These are phyloP conservation scores for Paramecium octaurelia DNA, from an alignment of 73 alveolate species.

Conservation along the genomic window DNA sequence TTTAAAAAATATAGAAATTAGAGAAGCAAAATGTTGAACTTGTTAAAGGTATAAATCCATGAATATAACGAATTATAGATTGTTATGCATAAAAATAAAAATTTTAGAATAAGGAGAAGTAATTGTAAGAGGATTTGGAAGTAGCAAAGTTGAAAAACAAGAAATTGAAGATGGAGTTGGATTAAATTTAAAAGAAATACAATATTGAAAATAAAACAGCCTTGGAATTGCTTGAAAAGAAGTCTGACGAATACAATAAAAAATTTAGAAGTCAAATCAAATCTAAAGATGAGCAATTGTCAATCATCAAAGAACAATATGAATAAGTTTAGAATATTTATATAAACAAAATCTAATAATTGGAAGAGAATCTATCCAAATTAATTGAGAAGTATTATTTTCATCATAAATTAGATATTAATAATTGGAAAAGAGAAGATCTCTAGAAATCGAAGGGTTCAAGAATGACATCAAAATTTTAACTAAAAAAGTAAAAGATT, in stretches of 20 bases:
- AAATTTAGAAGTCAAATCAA: constrained; percentile 27
- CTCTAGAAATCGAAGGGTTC: constrained; percentile 29
- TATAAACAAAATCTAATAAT: background rate
- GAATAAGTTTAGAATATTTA: constrained; percentile 26
- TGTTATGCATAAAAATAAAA: background rate
- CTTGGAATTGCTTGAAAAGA: background rate
- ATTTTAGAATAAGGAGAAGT: background rate
- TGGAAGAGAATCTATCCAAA: constrained; percentile 25
- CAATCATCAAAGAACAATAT: constrained; percentile 28
- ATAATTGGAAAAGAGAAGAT: constrained; percentile 27
- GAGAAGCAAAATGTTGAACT: constrained; percentile 42
- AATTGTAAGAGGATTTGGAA: constrained; percentile 14
- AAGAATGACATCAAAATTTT: constrained; percentile 7
- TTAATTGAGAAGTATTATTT: background rate
- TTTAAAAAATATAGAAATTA: background rate
- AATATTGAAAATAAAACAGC: constrained; percentile 10
- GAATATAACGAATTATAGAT: background rate
- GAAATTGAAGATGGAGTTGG: constrained; percentile 14
- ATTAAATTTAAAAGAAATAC: background rate
- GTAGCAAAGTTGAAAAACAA: background rate
- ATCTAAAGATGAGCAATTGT: constrained; percentile 16
- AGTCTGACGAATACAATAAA: constrained; percentile 36
- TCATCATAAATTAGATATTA: background rate
- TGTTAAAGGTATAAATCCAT: background rate
- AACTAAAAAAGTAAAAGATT: background rate